Evolutionary conservation across 106 monocot genomes (phyloP).

Genomic region (Allium sativum): DNA sequence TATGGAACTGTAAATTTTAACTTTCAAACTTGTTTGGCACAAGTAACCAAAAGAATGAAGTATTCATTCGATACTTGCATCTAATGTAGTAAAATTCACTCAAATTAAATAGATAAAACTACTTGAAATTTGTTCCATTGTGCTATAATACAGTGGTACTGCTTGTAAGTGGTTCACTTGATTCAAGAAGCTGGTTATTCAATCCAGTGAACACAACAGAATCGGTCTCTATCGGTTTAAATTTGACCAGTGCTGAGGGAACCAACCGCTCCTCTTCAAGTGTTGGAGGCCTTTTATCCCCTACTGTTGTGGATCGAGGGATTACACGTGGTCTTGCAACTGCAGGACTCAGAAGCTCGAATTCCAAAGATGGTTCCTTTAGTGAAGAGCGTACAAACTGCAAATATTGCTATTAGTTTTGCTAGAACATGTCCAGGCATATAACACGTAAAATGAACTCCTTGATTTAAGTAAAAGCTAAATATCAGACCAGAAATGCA

Average conservation of each 20-base stretch:
- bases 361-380: slow-evolving; percentile 72
- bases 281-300: slow-evolving; percentile 33
- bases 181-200: slow-evolving; percentile 47
- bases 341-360: slow-evolving; percentile 61
- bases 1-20: no score
- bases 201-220: slow-evolving; percentile 64
- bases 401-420: not conserved
- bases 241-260: slow-evolving; percentile 75
- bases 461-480: no score
- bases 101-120: no score
- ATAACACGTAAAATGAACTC: no score
- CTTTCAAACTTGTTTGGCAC: no score
- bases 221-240: slow-evolving; percentile 70
- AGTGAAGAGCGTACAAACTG: slow-evolving; percentile 76
- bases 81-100: no score
- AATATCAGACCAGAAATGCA: no score
- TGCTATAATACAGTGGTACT: slow-evolving; percentile 8
- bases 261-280: slow-evolving; percentile 74
- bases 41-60: no score
- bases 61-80: no score
- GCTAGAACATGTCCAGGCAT: no score
- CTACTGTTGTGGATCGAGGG: slow-evolving; percentile 27
- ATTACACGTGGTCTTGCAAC: slow-evolving; percentile 35
- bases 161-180: slow-evolving; percentile 50
- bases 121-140: no score